These are phyloP conservation scores for Coniochaeta ligniaria DNA, from an alignment of 2,329 filamentous ascomycete genomes.

Conservation along the genomic window DNA sequence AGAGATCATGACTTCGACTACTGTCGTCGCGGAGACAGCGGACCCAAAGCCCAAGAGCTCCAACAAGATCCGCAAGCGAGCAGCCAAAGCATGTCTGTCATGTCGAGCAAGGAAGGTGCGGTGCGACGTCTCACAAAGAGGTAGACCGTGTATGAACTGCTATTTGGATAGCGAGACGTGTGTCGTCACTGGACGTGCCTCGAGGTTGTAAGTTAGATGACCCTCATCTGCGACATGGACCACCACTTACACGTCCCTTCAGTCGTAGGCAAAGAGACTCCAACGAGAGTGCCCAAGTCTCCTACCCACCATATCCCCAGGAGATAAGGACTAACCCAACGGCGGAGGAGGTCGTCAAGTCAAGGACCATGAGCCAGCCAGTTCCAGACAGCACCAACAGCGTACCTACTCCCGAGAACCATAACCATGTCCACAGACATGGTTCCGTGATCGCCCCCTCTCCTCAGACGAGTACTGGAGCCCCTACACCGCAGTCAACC, in stretches of 20 bases:
- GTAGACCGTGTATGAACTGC: conserved; percentile 44
- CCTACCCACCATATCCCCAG: conserved; percentile 21
- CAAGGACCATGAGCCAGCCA: conserved; percentile 17
- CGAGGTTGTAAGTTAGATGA: conserved; percentile 25
- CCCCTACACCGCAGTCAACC: background rate
- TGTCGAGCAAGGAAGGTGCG: conserved; percentile 43
- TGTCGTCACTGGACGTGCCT: conserved; percentile 31
- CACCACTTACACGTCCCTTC: background rate
- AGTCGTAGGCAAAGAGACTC: conserved; percentile 22
- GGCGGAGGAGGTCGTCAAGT: conserved; percentile 20
- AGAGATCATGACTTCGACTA: background rate
- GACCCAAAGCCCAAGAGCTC: background rate
- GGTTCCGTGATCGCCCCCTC: background rate
- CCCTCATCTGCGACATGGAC: background rate
- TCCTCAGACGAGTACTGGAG: background rate
- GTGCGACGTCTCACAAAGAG: conserved; percentile 41
- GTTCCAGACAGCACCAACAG: conserved; percentile 4
- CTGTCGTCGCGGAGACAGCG: background rate
- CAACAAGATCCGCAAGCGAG: conserved; percentile 33
- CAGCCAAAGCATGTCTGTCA: conserved; percentile 43
- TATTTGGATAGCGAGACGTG: conserved; percentile 40
- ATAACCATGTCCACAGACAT: background rate
- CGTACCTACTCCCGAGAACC: background rate
- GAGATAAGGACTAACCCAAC: conserved; percentile 16
- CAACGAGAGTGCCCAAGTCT: conserved; percentile 17